phyloP scores from a whole-genome alignment of 1,139 yeast species.

The Zygoascus hellenicus region DNA sequence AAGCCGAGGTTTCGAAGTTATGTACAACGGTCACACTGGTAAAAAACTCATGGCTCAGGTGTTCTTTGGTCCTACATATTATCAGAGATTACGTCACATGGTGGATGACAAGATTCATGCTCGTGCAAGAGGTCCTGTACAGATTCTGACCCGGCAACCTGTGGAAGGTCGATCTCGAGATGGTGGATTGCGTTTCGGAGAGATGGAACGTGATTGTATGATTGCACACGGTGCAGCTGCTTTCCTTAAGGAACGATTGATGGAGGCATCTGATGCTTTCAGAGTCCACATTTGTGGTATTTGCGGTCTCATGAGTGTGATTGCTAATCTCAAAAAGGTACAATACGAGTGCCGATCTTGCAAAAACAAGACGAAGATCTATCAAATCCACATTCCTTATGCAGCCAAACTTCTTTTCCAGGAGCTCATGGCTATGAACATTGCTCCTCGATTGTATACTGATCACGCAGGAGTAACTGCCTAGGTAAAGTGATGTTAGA shows the following conservation, averaged over 20 bases:
- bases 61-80: conserved; percentile 97
- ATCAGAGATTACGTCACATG: conserved; percentile 98
- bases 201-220: conserved; percentile 99
- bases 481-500: neutral
- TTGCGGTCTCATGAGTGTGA: conserved; percentile 96
- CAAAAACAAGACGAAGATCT: conserved; percentile 95
- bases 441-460: conserved; percentile 44
- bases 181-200: conserved; percentile 99
- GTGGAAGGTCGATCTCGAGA: conserved; percentile 99
- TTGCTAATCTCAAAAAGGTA: conserved; percentile 93
- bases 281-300: conserved; percentile 97
- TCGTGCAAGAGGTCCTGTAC: conserved; percentile 99
- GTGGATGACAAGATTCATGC: conserved; percentile 99
- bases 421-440: conserved; percentile 98
- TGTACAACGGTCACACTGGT: conserved; percentile 99
- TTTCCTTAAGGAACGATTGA: conserved; percentile 89
- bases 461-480: conserved; percentile 37
- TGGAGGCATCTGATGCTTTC: conserved; percentile 99
- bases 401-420: conserved; percentile 96
- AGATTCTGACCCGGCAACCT: conserved; percentile 96
- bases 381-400: conserved; percentile 94
- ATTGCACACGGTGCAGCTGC: conserved; percentile 99
- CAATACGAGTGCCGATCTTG: conserved; percentile 98
- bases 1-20: conserved; percentile 95
- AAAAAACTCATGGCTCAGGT: conserved; percentile 95